Evolutionary conservation across 139 green algal species (phyloP).

Genomic region (Eudorina sp.): DNA sequence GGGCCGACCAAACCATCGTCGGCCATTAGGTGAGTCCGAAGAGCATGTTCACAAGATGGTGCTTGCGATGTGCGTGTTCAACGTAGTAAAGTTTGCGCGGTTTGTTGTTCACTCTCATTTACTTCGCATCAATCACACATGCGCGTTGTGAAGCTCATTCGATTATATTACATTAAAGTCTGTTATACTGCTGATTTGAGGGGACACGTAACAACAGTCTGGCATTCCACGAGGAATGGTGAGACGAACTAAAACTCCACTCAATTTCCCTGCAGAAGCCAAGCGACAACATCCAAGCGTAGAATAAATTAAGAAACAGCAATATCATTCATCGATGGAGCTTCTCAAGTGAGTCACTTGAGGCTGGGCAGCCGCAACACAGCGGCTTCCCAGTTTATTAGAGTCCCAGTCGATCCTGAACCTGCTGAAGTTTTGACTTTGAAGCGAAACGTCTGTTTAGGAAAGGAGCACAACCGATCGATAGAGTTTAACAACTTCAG

Average conservation of each 20-base stretch:
- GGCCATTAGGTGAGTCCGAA: too few species aligned
- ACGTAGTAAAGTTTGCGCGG: too few species aligned
- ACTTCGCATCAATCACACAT: too few species aligned
- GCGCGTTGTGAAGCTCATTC: too few species aligned
- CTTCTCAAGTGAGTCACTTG: background rate
- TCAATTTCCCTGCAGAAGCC: background rate
- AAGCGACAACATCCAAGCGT: background rate
- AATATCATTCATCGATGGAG: background rate
- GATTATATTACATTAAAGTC: background rate
- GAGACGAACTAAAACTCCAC: background rate
- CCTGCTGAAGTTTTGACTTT: background rate
- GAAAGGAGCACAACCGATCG: background rate
- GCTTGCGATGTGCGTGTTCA: too few species aligned
- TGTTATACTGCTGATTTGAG: background rate
- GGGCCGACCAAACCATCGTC: too few species aligned
- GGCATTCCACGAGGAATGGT: background rate
- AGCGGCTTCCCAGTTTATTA: background rate
- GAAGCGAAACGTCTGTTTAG: background rate
- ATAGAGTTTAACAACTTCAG: background rate
- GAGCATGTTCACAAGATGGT: too few species aligned
- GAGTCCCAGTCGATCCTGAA: too few species aligned
- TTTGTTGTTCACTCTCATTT: too few species aligned
- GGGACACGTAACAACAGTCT: too few species aligned
- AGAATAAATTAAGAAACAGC: background rate
- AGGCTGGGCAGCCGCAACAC: too few species aligned